Conservation (phyloP, 768 basidiomycete genomes). For the Cystobasidium onofrii region DNA sequence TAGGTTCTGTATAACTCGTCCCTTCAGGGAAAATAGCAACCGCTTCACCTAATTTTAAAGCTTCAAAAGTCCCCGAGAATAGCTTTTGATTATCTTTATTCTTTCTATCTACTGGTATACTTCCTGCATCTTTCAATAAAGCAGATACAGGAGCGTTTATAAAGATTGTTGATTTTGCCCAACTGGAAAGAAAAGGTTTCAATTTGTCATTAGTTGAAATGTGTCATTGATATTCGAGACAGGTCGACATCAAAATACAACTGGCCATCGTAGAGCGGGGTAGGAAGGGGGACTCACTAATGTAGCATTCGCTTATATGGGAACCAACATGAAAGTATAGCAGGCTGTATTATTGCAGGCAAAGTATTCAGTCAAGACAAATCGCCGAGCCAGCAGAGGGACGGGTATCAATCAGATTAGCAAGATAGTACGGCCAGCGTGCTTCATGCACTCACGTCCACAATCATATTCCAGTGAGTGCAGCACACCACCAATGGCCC, state of each 20-base stretch:
- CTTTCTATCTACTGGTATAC: slow-evolving; percentile 93
- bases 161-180: slow-evolving; percentile 91
- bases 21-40: slow-evolving; percentile 94
- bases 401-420: slow-evolving; percentile 41
- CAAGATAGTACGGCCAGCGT: no score
- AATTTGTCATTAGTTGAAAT: neutral
- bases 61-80: slow-evolving; percentile 81
- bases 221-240: neutral
- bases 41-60: slow-evolving; percentile 65
- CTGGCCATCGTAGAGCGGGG: no score
- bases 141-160: slow-evolving; percentile 63
- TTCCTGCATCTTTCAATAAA: slow-evolving; percentile 80
- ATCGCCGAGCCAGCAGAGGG: neutral
- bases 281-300: slow-evolving; percentile 45
- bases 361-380: no score
- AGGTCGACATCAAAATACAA: no score
- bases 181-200: no score
- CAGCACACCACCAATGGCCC: slow-evolving; percentile 84
- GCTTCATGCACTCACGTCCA: neutral
- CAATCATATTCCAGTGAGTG: slow-evolving; percentile 27
- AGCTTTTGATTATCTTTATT: slow-evolving; percentile 77
- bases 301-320: slow-evolving; percentile 74
- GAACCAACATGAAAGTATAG: slow-evolving; percentile 54
- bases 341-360: slow-evolving; percentile 33
- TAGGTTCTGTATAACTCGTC: slow-evolving; percentile 71